Evolutionary conservation across 2,329 filamentous ascomycete species (phyloP), one percentile per base, ranked within the genome.

Genomic region (Calonectria leucothoes): DNA sequence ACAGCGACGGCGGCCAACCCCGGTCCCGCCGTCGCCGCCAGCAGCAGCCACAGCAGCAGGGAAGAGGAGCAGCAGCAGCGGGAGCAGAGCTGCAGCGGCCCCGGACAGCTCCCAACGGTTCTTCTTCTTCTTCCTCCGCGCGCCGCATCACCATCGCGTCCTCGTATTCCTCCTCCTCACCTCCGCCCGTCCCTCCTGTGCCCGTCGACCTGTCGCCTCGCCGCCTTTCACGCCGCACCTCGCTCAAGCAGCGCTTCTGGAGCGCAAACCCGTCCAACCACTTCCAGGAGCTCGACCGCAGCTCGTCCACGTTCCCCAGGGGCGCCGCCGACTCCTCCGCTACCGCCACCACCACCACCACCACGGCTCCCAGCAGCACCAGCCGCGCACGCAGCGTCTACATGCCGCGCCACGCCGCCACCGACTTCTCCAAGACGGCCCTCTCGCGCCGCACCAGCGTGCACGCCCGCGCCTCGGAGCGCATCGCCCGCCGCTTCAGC

Each of bases 371-470:
- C 6, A 27, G 49, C 25, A 29, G 59, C 73, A 7, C 64, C 7
- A 71, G 67, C 31, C 67, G 71, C 27, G 11, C 59, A 20, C 71
- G 71, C 57, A 59, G 76, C 66, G 64, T 74, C 51, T 83, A 83
- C 74, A 76, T 81, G 27, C 82, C 82, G 2, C 80, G 77, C 27
- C 82, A 83, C 66, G 82, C 82, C 3, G 82, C 82, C 7, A 70
- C 78, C 33, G 81, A 81, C 76, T 83, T 83, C 59, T 74, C 76
- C 42, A 78, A 78, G 69, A 78, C 74, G n/a, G 71, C 77, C 6
- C 70, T 68, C 42, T 63, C 75, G 72, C 72, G 75, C 33, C 66
- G 75, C 52, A 71, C 75, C n/a, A 75, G 77, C 70, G 66, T 52
- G 35, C 67, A 79, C 63, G 74, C 70, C 45, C 74, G 78, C 39